These are phyloP conservation scores for Cordyceps pruinosa DNA, from an alignment of 2,329 filamentous ascomycete species.

Conservation along the genomic window DNA sequence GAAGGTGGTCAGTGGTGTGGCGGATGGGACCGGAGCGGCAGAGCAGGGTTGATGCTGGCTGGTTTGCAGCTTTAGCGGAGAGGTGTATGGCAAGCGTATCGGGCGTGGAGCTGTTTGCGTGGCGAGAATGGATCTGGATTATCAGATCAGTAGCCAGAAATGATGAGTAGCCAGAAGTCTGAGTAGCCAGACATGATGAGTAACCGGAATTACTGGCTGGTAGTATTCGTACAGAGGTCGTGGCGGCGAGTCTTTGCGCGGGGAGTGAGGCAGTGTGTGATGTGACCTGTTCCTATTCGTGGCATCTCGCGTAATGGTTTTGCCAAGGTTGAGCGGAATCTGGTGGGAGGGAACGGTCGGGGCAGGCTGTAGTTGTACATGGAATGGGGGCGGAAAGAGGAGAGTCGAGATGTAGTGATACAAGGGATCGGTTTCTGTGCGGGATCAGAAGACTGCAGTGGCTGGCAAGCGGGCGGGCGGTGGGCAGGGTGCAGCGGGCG, in stretches of 20 bases:
- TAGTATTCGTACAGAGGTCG: not conserved
- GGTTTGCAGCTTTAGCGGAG: not conserved
- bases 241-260: not conserved
- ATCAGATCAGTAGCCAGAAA: no score
- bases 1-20: not conserved
- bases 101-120: not conserved
- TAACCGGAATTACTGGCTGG: not conserved
- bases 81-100: not conserved
- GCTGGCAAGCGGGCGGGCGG: not conserved
- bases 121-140: not conserved
- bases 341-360: not conserved
- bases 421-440: not conserved
- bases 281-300: not conserved
- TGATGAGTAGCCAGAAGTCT: not conserved
- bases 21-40: not conserved
- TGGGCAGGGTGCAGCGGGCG: no score
- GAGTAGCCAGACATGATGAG: not conserved
- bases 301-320: constrained; percentile 6
- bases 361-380: not conserved
- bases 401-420: no score
- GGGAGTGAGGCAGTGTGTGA: not conserved
- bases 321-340: not conserved
- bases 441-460: not conserved
- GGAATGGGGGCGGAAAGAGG: no score
- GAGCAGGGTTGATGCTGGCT: constrained; percentile 5